Evolutionary conservation across 2,329 filamentous ascomycete species (phyloP).

Genomic region (Colletotrichum chlorophyti): DNA sequence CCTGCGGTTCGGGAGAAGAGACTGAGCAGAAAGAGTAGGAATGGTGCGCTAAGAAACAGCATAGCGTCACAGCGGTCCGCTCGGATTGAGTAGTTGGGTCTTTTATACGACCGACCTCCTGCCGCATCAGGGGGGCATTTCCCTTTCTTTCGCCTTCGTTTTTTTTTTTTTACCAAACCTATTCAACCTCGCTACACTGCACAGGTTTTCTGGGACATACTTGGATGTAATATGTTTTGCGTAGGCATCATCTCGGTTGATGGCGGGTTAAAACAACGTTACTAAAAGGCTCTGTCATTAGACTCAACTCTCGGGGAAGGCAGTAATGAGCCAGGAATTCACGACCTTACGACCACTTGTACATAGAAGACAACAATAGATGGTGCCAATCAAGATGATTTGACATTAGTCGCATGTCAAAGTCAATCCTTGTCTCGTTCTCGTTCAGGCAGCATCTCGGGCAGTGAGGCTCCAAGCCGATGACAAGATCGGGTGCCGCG

Average conservation of each 20-base stretch:
- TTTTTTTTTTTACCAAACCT: background rate
- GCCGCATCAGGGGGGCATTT: no score
- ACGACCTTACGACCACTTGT: conserved; percentile 20
- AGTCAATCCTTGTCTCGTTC: no score
- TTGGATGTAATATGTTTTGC: conserved; percentile 21
- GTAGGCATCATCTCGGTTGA: conserved; percentile 20
- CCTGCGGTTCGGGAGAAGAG: conserved; percentile 25
- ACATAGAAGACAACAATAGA: conserved; percentile 21
- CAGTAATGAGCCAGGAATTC: background rate
- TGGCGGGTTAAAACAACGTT: background rate
- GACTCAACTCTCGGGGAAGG: background rate
- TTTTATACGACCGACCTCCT: no score
- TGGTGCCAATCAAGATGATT: conserved; percentile 3
- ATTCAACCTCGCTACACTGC: background rate
- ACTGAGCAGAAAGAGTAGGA: conserved; percentile 6
- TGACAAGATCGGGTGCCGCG: no score
- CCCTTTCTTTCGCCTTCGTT: no score
- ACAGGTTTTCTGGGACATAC: conserved; percentile 16
- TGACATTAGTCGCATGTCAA: no score
- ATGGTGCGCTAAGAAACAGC: conserved; percentile 16
- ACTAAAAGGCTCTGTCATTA: background rate
- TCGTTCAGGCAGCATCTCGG: no score
- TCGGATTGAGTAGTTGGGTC: conserved; percentile 11
- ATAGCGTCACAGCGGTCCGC: conserved; percentile 19
- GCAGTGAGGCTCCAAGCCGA: no score